Evolutionary conservation across 495 filamentous ascomycete species (phyloP), one percentile per base, ranked within the genome.

Genomic region (Neurospora sp.): DNA sequence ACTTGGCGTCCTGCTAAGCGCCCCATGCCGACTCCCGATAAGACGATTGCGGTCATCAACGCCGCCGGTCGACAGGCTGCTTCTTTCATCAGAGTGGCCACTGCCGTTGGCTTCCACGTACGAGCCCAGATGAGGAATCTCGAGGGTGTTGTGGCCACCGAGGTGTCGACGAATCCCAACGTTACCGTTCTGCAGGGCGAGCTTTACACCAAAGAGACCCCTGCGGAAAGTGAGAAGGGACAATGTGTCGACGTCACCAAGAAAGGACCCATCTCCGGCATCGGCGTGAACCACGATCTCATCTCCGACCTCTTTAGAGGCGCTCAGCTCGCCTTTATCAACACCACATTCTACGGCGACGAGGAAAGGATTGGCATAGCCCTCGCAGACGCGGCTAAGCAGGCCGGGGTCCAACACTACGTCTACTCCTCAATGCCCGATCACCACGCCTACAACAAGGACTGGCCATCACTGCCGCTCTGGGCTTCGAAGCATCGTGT

Each of bases 401-500:
- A 86, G 76, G 91, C 92, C 70, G 91, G 93, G 18, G 89, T 99
- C 72, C 87, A 92, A 76, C 96, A 98, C 80, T 97, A 95, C 82
- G 88, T 99, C 80, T 99, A 96, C 83, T 96, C 93, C 77, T 95
- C 93, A 73, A 96, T 98, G 94, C 96, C 96, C 6, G 95, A 99
- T 78, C 96, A 99, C 80, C 90, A 93, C 5, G 89, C 87, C n/a
- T 90, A 90, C 74, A 84, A 83, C 74, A 74, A 81, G 54, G 83
- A 82, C 70, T 97, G 93, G 92, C 93, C 91, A 31, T 90, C 90
- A 3, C 83, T 97, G 62, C 96, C 96, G 0, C 88, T 97, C 72
- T 99, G 96, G 96, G 90, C 92, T 5, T 89, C 91, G 73, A 99
- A 99, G 82, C 93, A 93, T 79, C 90, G 92, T 20, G 91, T 97